These are phyloP conservation scores for Bisporella sp. DNA, from an alignment of 2,329 filamentous ascomycete genomes.

Conservation along the genomic window DNA sequence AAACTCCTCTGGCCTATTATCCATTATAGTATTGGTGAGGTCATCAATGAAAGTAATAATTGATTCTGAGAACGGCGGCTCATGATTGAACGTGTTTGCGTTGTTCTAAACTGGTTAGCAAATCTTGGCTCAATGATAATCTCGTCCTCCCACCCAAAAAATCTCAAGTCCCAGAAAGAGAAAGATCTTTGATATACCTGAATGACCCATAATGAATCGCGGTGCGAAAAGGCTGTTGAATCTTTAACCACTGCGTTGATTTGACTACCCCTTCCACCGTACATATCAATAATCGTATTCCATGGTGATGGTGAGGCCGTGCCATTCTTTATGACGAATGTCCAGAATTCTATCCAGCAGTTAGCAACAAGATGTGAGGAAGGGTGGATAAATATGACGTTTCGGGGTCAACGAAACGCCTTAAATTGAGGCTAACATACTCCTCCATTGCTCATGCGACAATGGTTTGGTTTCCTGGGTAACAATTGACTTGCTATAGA, in stretches of 20 bases:
- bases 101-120: conserved; percentile 8
- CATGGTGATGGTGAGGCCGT: conserved; percentile 2
- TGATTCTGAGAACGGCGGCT: conserved; percentile 1
- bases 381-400: no score
- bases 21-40: conserved; percentile 9
- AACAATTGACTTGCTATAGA: conserved; percentile 14
- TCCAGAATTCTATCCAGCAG: conserved; percentile 4
- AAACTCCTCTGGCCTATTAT: conserved; percentile 12
- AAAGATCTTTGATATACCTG: background rate
- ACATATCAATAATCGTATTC: conserved; percentile 8
- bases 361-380: no score
- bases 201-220: conserved; percentile 10
- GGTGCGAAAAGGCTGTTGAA: conserved; percentile 7
- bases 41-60: conserved; percentile 5
- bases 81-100: background rate
- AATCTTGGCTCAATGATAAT: background rate
- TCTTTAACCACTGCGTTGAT: conserved; percentile 4
- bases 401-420: no score
- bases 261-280: conserved; percentile 8
- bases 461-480: conserved; percentile 7
- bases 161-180: no score
- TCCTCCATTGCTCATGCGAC: background rate
- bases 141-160: no score
- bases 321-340: conserved; percentile 3
- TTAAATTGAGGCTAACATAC: no score